Evolutionary conservation across 768 basidiomycete species (phyloP).

Genomic region (Sutorius australiensis): DNA sequence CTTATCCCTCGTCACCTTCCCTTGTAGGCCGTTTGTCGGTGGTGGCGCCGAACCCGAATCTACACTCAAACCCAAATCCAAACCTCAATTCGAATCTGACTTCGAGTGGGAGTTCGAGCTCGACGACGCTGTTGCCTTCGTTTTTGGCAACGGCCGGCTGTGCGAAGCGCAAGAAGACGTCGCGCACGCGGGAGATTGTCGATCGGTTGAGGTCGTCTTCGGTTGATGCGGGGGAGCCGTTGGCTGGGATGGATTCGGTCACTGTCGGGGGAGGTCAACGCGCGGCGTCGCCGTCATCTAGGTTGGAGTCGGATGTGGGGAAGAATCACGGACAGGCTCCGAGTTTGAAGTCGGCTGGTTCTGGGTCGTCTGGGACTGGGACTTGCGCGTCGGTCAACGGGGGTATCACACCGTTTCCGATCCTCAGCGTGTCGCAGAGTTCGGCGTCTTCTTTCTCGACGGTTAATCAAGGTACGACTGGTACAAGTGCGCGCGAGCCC

Average conservation of each 20-base stretch:
- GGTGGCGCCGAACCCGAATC: constrained; percentile 1
- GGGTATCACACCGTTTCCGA: constrained; percentile 18
- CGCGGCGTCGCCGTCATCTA: constrained; percentile 1
- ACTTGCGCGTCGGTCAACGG: background rate
- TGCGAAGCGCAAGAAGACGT: constrained; percentile 23
- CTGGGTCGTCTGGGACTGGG: background rate
- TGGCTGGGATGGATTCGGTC: constrained; percentile 6
- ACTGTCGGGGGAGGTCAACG: background rate
- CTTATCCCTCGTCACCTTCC: constrained; percentile 10
- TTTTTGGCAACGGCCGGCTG: constrained; percentile 18
- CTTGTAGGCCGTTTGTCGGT: background rate
- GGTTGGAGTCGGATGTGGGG: constrained; percentile 3
- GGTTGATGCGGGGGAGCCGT: constrained; percentile 15
- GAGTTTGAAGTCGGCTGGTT: background rate
- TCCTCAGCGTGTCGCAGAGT: constrained; percentile 13
- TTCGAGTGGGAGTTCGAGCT: too few species aligned
- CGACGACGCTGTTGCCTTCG: constrained; percentile 20
- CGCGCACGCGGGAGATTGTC: constrained; percentile 30
- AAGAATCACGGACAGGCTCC: background rate
- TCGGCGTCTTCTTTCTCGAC: background rate
- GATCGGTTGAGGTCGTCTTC: constrained; percentile 27
- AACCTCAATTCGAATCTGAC: too few species aligned
- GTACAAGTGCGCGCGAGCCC: background rate
- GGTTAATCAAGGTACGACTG: background rate
- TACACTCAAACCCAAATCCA: too few species aligned